Base-by-base conservation (phyloP, 176 grass and related monocot species). In the Oryza rufipogon region DNA sequence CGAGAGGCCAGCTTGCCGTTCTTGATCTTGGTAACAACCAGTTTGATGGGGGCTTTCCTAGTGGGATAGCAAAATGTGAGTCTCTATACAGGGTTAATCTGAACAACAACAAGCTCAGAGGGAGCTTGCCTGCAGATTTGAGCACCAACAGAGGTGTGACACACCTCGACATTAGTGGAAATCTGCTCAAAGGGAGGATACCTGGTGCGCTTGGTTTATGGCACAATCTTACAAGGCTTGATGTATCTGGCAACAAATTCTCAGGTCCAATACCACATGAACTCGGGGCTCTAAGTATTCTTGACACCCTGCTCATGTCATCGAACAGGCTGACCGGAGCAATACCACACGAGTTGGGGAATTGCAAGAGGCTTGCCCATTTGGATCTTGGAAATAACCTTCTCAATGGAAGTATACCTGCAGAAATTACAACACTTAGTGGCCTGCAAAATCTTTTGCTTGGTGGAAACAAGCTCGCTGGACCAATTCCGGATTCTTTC, bases 91-190 rank as follows among this genome's bases (percentile, higher is more conserved):
- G 92, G 82, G 51, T 91, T 20, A 91, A 89, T 78, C 47, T 91
- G 32, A 66, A 82, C 12, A 77, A 81, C 32, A 94, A 94, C 39
- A 2, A 26, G 12, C 13, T 94, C 66, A 39, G 7, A 9, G 89
- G 86, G 36, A 84, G 41, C 25, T 41, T 94, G 51, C 79, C 82
- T 6, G 69, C 63, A 32, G 64, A 77, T 60, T 39, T 89, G 66
- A 61, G 78, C 64, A 75, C 47, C 16, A 93, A 86, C 15, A 81
- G 7, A 2, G 86, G 80, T 19, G 20, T 84, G 77, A 87, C 87
- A 52, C 91, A 90, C 58, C 63, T 94, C 20, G 87, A 94, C 82
- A 46, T 94, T 6, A 94, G 92, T 51, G 77, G 33, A 32, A 94
- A 94, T 83, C 66, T 58, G 11, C 68, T 94, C 25, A 48, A 85